Evolutionary conservation across 495 filamentous ascomycete genomes (phyloP).

Genomic region (Hypoxylon perforatum): DNA sequence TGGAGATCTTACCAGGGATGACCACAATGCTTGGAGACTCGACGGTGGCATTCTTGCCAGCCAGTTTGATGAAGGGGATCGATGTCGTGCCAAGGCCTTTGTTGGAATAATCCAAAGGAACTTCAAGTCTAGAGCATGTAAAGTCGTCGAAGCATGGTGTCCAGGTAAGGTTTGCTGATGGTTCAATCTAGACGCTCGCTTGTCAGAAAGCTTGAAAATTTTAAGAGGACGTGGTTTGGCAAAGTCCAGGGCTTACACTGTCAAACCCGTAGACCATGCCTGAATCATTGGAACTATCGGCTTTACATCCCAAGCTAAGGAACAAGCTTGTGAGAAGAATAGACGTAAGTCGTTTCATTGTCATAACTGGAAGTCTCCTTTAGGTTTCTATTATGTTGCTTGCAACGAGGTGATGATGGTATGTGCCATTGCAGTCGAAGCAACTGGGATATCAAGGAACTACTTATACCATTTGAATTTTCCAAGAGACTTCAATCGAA

Average conservation of each 20-base stretch:
- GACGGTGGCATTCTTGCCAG: conserved; percentile 38
- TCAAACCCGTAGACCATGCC: conserved; percentile 28
- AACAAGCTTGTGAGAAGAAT: not conserved
- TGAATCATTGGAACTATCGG: conserved; percentile 1
- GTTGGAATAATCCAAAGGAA: conserved; percentile 47
- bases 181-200: conserved; percentile 20
- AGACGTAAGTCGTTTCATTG: not conserved
- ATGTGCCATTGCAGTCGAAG: no score
- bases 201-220: conserved; percentile 43
- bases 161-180: conserved; percentile 36
- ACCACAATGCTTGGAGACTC: conserved; percentile 47
- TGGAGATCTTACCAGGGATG: conserved; percentile 41
- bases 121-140: conserved; percentile 44
- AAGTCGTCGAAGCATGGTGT: conserved; percentile 45
- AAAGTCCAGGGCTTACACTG: conserved; percentile 36
- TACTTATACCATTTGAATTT: no score
- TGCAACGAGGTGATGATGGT: no score
- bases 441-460: no score
- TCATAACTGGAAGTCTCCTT: no score
- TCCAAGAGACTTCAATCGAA: no score
- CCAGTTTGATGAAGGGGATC: conserved; percentile 45
- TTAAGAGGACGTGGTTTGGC: conserved; percentile 26
- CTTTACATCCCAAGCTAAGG: conserved; percentile 14
- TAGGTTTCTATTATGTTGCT: no score
- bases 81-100: conserved; percentile 31